Conservation (phyloP, 192 early-diverging fungal species). For the Mortierella claussenii region DNA sequence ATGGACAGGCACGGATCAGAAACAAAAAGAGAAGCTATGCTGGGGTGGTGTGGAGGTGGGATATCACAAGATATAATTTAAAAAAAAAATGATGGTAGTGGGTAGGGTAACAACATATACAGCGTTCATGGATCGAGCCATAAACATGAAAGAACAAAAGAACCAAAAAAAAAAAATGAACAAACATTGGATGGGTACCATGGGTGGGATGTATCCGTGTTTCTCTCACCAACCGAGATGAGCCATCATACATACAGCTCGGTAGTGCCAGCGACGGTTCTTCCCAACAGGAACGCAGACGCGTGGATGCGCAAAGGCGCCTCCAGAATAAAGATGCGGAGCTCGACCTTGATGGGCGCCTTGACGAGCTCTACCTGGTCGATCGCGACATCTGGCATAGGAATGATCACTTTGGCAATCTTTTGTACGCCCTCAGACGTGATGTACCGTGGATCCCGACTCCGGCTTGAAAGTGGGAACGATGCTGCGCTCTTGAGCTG, state of each 20-base stretch:
- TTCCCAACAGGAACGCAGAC: slow-evolving; percentile 30
- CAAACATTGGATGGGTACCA: no score
- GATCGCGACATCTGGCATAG: slow-evolving; percentile 51
- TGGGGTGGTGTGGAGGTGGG: no score
- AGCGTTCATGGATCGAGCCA: neutral
- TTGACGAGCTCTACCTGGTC: slow-evolving; percentile 48
- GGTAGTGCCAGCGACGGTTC: slow-evolving; percentile 19
- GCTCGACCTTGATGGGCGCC: slow-evolving; percentile 43
- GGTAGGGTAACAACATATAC: no score
- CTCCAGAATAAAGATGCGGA: slow-evolving; percentile 43
- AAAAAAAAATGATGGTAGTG: no score
- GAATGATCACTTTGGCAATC: slow-evolving; percentile 49
- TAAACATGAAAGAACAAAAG: neutral
- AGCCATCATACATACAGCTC: slow-evolving; percentile 25
- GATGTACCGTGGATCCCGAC: slow-evolving; percentile 43
- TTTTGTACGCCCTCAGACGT: slow-evolving; percentile 37
- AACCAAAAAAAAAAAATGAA: neutral
- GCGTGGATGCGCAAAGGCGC: slow-evolving; percentile 33
- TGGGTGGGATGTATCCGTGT: no score
- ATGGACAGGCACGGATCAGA: no score
- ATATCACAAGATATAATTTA: no score
- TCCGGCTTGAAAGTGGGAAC: slow-evolving; percentile 12
- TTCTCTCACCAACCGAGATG: neutral
- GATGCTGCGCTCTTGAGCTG: slow-evolving; percentile 32
- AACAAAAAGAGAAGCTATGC: no score